These are phyloP conservation scores for Colletotrichum orchidophilum DNA, from an alignment of 2,329 filamentous ascomycete species.

Conservation along the genomic window DNA sequence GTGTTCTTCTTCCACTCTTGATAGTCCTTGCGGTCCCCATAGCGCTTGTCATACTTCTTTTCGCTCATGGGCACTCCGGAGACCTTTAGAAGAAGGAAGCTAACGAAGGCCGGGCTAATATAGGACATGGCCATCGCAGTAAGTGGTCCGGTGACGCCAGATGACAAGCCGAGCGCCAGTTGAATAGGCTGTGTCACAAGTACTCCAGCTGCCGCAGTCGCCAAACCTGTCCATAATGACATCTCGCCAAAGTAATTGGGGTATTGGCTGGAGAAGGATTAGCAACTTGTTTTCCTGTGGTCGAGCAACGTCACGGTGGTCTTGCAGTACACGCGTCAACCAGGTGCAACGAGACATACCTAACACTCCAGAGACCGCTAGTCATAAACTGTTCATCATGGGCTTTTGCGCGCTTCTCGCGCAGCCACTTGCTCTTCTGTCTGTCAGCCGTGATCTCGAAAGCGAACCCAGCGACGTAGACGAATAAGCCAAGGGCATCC, in stretches of 20 bases:
- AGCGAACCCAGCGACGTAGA: conserved; percentile 67
- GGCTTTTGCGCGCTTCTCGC: conserved; percentile 69
- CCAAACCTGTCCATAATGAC: conserved; percentile 75
- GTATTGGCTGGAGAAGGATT: conserved; percentile 55
- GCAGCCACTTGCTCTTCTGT: conserved; percentile 71
- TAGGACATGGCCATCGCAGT: conserved; percentile 56
- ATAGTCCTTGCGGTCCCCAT: conserved; percentile 71
- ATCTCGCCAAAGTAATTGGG: conserved; percentile 80
- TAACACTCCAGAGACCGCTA: conserved; percentile 68
- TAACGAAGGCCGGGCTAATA: conserved; percentile 71
- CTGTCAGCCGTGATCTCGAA: conserved; percentile 71
- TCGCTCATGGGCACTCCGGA: conserved; percentile 73
- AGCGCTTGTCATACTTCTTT: conserved; percentile 73
- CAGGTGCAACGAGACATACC: conserved; percentile 42
- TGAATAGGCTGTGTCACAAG: conserved; percentile 64
- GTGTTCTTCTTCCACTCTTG: conserved; percentile 74
- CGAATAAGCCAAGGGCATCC: conserved; percentile 64
- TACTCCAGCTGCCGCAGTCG: conserved; percentile 65
- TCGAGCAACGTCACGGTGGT: neutral
- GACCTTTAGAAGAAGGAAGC: conserved; percentile 70
- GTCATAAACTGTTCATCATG: conserved; percentile 75
- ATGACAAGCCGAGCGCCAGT: conserved; percentile 64
- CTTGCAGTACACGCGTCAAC: neutral
- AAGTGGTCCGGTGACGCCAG: conserved; percentile 44
- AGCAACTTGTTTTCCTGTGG: neutral